Evolutionary conservation across 75 land plant genomes (phyloP), one percentile per base, ranked within the genome.

Genomic region (Larix kaempferi): DNA sequence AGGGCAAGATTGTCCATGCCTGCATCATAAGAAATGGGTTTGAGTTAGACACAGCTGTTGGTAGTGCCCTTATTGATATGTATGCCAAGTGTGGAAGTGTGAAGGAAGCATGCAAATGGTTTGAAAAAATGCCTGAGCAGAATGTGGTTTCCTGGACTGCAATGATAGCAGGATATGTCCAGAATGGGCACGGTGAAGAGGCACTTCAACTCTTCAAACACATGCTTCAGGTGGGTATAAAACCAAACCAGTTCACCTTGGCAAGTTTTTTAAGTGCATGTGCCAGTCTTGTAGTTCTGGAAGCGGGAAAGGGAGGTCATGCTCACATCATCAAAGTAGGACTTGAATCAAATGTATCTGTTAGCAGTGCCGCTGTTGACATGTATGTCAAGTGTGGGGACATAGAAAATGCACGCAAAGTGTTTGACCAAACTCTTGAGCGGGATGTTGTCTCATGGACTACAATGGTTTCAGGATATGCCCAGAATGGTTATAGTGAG

Each of bases 141-240:
- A 90, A 91, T 57, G 54, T 80, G 6, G 80, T 91, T 39, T 78
- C 89, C 54, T 93, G 95, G 90, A 91, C 87, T 80, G 89, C 91
- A 6, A 74, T 91, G n/a, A 83, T 89, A 14, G 87, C 92, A 57
- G 84, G 88, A 59, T 75, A 84, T 78, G 79, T 83, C 22, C 88
- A 92, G 49, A 85, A 82, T 66, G 86, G 84, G 41, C 86, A 82
- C 59, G 56, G 75, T 29, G 26, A 79, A 14, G 61, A 75, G 16
- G 59, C 90, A 25, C 76, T 86, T 39, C 27, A 14, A 56, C 67
- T 69, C 77, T 88, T 86, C 78, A 33, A 80, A 44, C 79, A 85
- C 76, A 86, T 88, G 91, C 84, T 84, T 78, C 87, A 82, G 78
- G 73, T 65, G 82, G 77, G 61, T 35, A 44, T 76, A 16, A 73